Evolutionary conservation across 2,329 filamentous ascomycete genomes (phyloP).

Genomic region (Aphanoascus verrucosus): DNA sequence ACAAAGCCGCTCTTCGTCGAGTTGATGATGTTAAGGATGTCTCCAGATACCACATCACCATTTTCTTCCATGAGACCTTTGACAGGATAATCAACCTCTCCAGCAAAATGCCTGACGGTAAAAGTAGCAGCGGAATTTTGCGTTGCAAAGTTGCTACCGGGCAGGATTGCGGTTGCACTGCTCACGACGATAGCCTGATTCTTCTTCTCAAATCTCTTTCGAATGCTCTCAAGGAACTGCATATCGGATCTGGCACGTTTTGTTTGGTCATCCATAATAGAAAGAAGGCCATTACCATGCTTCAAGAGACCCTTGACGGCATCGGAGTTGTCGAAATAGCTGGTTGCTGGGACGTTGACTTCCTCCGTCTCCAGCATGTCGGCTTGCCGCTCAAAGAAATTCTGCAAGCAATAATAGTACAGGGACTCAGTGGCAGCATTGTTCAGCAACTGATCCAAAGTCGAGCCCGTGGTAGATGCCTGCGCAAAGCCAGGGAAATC

Average conservation of each 20-base stretch:
- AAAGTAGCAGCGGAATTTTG: slow-evolving; percentile 72
- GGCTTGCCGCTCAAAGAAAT: slow-evolving; percentile 90
- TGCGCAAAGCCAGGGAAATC: slow-evolving; percentile 95
- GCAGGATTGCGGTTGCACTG: slow-evolving; percentile 61
- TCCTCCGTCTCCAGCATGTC: slow-evolving; percentile 92
- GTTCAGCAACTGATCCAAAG: slow-evolving; percentile 83
- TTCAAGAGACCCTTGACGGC: slow-evolving; percentile 87
- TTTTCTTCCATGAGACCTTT: slow-evolving; percentile 88
- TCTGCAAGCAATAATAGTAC: slow-evolving; percentile 87
- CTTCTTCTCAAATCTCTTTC: slow-evolving; percentile 88
- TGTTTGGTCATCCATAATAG: slow-evolving; percentile 93
- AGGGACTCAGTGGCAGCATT: slow-evolving; percentile 87
- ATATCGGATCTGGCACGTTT: slow-evolving; percentile 76
- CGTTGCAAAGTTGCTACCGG: slow-evolving; percentile 81
- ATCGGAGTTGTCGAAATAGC: slow-evolving; percentile 96
- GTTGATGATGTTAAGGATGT: slow-evolving; percentile 88
- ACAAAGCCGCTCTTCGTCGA: slow-evolving; percentile 83
- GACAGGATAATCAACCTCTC: slow-evolving; percentile 88
- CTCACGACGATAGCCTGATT: slow-evolving; percentile 79
- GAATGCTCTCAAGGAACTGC: slow-evolving; percentile 80
- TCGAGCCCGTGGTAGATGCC: slow-evolving; percentile 68
- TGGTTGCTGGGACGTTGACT: slow-evolving; percentile 77
- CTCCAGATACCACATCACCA: slow-evolving; percentile 87
- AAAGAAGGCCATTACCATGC: slow-evolving; percentile 79
- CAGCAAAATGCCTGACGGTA: slow-evolving; percentile 88